Base-by-base conservation (phyloP, 139 green algal genomes). In the Desmodesmus armatus region DNA sequence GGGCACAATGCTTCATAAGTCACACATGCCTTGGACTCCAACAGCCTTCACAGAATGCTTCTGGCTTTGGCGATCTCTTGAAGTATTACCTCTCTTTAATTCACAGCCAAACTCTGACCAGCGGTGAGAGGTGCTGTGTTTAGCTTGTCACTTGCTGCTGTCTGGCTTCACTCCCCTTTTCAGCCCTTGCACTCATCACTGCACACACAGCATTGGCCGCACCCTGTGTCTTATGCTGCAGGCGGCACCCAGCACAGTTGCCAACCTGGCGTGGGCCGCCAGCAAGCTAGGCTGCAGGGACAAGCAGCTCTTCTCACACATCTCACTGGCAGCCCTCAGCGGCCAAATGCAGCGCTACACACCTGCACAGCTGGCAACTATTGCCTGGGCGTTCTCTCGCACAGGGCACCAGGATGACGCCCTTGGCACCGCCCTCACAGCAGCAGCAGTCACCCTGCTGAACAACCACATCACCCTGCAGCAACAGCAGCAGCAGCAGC, bases 231-330 rank as follows among this genome's bases (percentile, higher is more conserved):
- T 63, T 13, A 78, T 19, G 15, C 29, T 43, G 27, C 6, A 35
- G 33, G 35, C 11, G 19, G 35, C 67, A 75, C 72, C 1, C 49
- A 66, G 47, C 72, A 80, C 15, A n/a, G 44, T 80, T 27, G 75
- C 71, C 5, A 71, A 62, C 2, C 35, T 82, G 19, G 41, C 31
- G 1, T 82, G 53, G 53, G 31, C 47, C 5, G 7, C 55, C 7
- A 49, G 47, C 31, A 80, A 60, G 44, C n/a, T 80, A 9, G 31
- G 49, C 29, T 80, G 73, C 47, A n/a, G 33, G 3, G 47, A 80
- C 49, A 66, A n/a, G 75, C 33, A 55, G 53, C 44, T 62, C 27
- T 82, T 41, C n/a, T 27, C 11, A 6, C 23, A 19, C 43, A 40
- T 79, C 4, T 23, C 71, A 39, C 35, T 53, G 39, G 75, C 75